Percentiles rank a stretch among this genome's conserved stretches.
phyloP scores from a whole-genome alignment of 768 basidiomycete species.

The Tylopilus subfusipes region DNA sequence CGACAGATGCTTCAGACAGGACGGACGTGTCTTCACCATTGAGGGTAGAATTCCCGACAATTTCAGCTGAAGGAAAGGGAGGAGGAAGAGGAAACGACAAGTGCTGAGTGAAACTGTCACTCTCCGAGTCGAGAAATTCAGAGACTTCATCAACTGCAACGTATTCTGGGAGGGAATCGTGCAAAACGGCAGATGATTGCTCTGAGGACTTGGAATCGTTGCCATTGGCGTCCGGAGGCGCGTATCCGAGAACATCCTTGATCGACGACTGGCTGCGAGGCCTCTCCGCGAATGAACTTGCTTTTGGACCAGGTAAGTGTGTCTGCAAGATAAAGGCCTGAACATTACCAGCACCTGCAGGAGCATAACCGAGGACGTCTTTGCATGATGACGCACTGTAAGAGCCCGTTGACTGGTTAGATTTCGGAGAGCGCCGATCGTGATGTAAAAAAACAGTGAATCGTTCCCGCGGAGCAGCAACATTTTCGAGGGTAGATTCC shows the following conservation, averaged over 20 bases:
- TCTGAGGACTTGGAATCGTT: background rate
- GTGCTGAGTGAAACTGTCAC: constrained; percentile 3
- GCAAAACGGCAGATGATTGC: background rate
- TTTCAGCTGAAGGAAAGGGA: constrained; percentile 4
- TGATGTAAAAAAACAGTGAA: too few relatives aligned
- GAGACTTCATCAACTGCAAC: background rate
- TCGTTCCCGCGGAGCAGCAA: too few relatives aligned
- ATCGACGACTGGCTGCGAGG: too few relatives aligned
- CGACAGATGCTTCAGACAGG: background rate
- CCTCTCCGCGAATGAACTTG: too few relatives aligned
- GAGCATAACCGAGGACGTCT: too few relatives aligned
- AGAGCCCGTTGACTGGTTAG: too few relatives aligned
- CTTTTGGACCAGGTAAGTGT: too few relatives aligned
- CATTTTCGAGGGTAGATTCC: too few relatives aligned
- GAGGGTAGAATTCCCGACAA: background rate
- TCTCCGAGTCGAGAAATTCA: background rate
- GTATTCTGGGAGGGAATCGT: background rate
- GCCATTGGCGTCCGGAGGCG: background rate
- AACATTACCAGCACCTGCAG: too few relatives aligned
- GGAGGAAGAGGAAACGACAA: constrained; percentile 24
- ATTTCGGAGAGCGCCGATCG: too few relatives aligned
- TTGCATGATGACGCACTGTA: too few relatives aligned
- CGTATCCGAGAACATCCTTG: background rate
- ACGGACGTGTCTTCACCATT: background rate
- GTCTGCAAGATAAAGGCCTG: too few relatives aligned